Evolutionary conservation across 2,329 filamentous ascomycete species (phyloP).

Genomic region (Aaosphaeria pasadenensis): DNA sequence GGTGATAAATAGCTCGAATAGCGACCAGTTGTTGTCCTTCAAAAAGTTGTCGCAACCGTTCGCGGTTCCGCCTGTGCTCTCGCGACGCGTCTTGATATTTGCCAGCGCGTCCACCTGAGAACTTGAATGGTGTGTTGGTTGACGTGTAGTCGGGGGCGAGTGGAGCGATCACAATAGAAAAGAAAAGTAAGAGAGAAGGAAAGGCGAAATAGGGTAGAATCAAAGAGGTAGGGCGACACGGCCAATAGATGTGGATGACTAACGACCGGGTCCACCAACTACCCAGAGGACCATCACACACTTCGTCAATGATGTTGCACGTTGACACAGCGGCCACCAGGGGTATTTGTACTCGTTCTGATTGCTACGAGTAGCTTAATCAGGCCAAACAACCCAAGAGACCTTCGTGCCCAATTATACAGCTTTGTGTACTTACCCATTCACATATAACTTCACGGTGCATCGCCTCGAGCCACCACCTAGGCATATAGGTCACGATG

Average conservation of each 20-base stretch:
- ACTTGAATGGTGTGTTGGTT: conserved; percentile 21
- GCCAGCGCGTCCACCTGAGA: conserved; percentile 41
- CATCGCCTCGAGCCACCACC: too few species aligned
- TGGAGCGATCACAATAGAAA: conserved; percentile 20
- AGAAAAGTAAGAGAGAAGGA: conserved; percentile 18
- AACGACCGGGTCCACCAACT: conserved; percentile 3
- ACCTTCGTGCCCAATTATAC: too few species aligned
- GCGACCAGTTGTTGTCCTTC: conserved; percentile 16
- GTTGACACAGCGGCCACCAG: conserved; percentile 28
- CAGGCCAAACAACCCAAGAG: too few species aligned
- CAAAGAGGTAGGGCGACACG: too few species aligned
- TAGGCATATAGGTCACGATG: too few species aligned
- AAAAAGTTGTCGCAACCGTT: conserved; percentile 30
- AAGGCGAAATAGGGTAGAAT: not conserved
- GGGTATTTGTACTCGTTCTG: conserved; percentile 65
- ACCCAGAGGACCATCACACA: conserved; percentile 18
- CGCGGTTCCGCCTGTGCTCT: conserved; percentile 28
- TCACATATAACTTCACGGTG: too few species aligned
- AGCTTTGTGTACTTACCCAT: too few species aligned
- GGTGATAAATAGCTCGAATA: conserved; percentile 11
- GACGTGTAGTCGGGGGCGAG: conserved; percentile 25
- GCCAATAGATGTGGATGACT: too few species aligned
- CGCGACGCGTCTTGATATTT: conserved; percentile 39
- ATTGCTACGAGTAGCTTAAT: conserved; percentile 40
- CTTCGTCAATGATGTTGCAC: conserved; percentile 19